These are phyloP conservation scores for Acrocalymma vagum DNA, from an alignment of 2,329 filamentous ascomycete genomes.

Conservation along the genomic window DNA sequence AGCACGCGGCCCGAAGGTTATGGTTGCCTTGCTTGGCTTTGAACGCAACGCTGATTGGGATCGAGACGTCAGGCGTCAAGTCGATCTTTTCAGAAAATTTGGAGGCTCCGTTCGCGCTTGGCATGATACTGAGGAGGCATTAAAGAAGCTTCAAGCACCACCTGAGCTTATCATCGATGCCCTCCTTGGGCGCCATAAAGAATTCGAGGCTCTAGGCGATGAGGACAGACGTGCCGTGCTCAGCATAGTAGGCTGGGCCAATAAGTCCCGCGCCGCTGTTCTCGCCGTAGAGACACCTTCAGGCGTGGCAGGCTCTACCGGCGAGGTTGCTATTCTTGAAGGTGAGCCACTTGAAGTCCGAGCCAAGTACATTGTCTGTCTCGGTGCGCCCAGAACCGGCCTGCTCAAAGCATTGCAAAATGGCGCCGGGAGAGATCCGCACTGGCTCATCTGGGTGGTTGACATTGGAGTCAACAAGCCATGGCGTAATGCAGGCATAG, in stretches of 20 bases:
- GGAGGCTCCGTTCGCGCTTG: constrained; percentile 76
- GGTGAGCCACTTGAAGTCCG: constrained; percentile 81
- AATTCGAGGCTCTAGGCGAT: constrained; percentile 86
- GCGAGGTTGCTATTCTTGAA: constrained; percentile 68
- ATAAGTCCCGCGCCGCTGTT: constrained; percentile 82
- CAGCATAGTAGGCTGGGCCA: constrained; percentile 92
- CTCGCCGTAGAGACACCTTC: constrained; percentile 91
- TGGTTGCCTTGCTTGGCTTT: constrained; percentile 84
- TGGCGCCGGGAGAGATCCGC: constrained; percentile 59
- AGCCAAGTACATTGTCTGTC: constrained; percentile 81
- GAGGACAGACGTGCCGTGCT: constrained; percentile 85
- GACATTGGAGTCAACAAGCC: constrained; percentile 88
- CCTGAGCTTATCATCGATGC: constrained; percentile 89
- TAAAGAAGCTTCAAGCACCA: constrained; percentile 66
- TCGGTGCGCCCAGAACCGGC: constrained; percentile 88
- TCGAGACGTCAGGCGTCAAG: constrained; percentile 80
- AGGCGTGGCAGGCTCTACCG: constrained; percentile 80
- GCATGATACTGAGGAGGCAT: constrained; percentile 63
- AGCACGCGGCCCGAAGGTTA: constrained; percentile 81
- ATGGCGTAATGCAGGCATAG: constrained; percentile 84
- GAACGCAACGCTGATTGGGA: constrained; percentile 84
- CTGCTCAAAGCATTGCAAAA: constrained; percentile 78
- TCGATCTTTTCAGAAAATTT: constrained; percentile 84
- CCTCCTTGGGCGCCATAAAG: constrained; percentile 83
- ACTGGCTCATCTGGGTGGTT: constrained; percentile 83